A percentile compares a stretch with the other conserved stretches of the same genome.
phyloP scores from a whole-genome alignment of 768 basidiomycete genomes.

The Trametes elegans region DNA sequence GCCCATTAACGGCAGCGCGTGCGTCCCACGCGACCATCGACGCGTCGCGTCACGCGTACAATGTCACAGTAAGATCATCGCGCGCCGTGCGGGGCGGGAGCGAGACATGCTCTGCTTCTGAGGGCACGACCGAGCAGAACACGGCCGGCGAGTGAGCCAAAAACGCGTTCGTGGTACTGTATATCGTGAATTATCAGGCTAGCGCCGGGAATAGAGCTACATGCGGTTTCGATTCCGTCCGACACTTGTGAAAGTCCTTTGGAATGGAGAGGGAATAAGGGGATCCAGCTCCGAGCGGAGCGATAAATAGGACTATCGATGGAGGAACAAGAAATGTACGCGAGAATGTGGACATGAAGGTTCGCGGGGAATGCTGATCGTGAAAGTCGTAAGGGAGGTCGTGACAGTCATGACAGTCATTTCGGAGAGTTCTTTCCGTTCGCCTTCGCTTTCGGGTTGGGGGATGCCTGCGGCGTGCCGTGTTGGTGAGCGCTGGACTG shows the following conservation, averaged over 20 bases:
- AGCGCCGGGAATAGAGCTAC: slow-evolving; percentile 4
- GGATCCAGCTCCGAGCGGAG: background rate
- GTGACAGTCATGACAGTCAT: slow-evolving; percentile 7
- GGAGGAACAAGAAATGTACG: background rate
- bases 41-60: slow-evolving; percentile 13
- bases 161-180: background rate
- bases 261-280: background rate
- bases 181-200: slow-evolving; percentile 1
- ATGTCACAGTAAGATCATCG: slow-evolving; percentile 5
- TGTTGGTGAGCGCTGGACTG: slow-evolving; percentile 9
- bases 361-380: background rate
- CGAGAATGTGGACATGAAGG: background rate
- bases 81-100: too few species aligned
- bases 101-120: too few species aligned
- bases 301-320: background rate
- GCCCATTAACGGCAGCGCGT: slow-evolving; percentile 9
- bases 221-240: slow-evolving; percentile 2
- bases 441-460: slow-evolving; percentile 17
- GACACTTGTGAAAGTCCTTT: slow-evolving; percentile 9
- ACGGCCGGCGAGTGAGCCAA: too few species aligned
- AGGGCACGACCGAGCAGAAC: too few species aligned
- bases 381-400: slow-evolving; percentile 12
- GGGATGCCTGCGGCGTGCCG: slow-evolving; percentile 13
- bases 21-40: background rate
- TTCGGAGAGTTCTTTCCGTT: slow-evolving; percentile 19